Conservation (phyloP, 2,329 filamentous ascomycete species). For the Colletotrichum tropicicola region DNA sequence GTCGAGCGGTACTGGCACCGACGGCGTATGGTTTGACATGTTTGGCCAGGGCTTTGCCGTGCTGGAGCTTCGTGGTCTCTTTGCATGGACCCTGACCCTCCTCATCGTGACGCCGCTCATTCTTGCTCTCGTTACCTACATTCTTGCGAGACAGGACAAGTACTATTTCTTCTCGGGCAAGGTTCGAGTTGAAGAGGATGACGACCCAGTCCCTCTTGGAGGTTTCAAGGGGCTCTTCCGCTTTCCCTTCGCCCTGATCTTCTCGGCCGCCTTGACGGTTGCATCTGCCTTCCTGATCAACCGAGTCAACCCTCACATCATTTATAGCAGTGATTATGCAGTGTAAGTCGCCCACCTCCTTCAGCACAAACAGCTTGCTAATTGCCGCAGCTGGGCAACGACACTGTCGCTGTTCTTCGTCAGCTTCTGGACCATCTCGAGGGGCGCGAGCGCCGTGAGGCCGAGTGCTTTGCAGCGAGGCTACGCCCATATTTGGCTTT, state of each 20-base stretch:
- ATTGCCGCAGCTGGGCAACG: slow-evolving; percentile 74
- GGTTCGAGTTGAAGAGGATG: slow-evolving; percentile 59
- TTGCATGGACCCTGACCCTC: slow-evolving; percentile 86
- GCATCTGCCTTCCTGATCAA: slow-evolving; percentile 78
- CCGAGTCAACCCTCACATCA: slow-evolving; percentile 87
- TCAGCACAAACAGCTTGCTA: not conserved
- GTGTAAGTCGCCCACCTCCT: slow-evolving; percentile 57
- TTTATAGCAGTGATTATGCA: slow-evolving; percentile 89
- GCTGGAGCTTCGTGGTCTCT: slow-evolving; percentile 82
- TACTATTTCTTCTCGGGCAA: slow-evolving; percentile 85
- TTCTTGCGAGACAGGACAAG: slow-evolving; percentile 78
- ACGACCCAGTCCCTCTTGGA: slow-evolving; percentile 70
- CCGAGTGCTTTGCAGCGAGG: slow-evolving; percentile 87
- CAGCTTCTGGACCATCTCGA: slow-evolving; percentile 83
- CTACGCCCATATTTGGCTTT: slow-evolving; percentile 87
- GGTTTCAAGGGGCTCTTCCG: slow-evolving; percentile 87
- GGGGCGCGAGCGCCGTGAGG: slow-evolving; percentile 79
- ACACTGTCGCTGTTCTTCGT: slow-evolving; percentile 84
- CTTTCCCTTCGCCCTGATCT: slow-evolving; percentile 78
- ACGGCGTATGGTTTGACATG: slow-evolving; percentile 93
- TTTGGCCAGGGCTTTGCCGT: slow-evolving; percentile 84
- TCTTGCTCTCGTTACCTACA: slow-evolving; percentile 73
- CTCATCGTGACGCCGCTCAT: slow-evolving; percentile 82
- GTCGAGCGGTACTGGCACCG: slow-evolving; percentile 70
- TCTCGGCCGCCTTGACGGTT: slow-evolving; percentile 74